Percentiles rank a stretch among this genome's conserved stretches.
phyloP scores from a whole-genome alignment of 176 grass and related monocot species.

The Eragrostis nindensis region DNA sequence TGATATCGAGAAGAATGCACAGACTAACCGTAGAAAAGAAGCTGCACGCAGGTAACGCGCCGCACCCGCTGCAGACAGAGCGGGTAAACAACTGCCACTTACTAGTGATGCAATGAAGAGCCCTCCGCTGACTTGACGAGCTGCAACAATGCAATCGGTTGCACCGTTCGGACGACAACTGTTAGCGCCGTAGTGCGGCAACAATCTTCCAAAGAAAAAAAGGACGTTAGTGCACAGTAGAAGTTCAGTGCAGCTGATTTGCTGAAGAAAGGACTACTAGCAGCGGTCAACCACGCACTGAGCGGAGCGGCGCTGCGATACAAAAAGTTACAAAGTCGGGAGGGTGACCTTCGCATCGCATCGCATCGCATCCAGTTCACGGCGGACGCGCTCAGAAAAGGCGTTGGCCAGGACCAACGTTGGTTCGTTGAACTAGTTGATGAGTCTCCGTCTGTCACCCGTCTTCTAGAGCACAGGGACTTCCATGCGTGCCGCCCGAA shows the following conservation, averaged over 20 bases:
- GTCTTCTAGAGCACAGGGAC: neutral
- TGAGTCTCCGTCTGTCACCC: neutral
- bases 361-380: too few species aligned
- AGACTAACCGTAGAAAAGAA: slow-evolving; percentile 5
- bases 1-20: neutral
- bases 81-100: neutral
- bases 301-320: too few species aligned
- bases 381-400: too few species aligned
- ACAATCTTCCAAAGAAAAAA: neutral
- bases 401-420: neutral
- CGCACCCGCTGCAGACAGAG: neutral
- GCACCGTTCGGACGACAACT: neutral
- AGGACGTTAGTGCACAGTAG: neutral
- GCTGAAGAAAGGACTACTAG: too few species aligned
- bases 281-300: too few species aligned
- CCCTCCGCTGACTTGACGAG: neutral
- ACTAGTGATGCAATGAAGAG: neutral
- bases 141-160: neutral
- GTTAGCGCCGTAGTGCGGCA: neutral
- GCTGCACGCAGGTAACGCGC: neutral
- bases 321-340: too few species aligned
- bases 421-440: neutral
- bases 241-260: neutral
- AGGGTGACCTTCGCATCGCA: too few species aligned
- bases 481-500: slow-evolving; percentile 37